Evolutionary conservation across 257 asterid species (phyloP), one percentile per base, ranked within the genome.

Genomic region (Solanum chiquidenum): DNA sequence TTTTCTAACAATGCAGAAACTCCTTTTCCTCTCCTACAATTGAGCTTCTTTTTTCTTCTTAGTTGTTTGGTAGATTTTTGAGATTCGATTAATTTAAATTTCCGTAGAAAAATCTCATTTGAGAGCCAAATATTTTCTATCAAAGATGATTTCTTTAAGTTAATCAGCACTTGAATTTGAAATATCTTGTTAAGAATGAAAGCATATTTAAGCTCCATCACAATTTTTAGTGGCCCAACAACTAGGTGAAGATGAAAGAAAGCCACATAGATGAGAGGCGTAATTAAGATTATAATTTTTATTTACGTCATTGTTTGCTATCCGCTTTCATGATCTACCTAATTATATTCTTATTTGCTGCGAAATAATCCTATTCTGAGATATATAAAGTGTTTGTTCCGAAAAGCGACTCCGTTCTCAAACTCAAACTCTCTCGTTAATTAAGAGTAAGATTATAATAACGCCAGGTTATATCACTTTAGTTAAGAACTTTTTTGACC

Each of bases 1-100:
- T 29, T 27, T 21, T 40, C 58, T 18, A 49, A 77, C 77, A 4
- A 52, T n/a, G 62, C 77, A 85, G 80, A 86, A 83, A 71, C 25
- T 9, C 12, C 25, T 69, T 69, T 69, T 7, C 7, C 40, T 69
- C 76, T 71, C 77, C 77, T 21, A 33, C 42, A 71, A 8, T 33
- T 31, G n/a, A 20, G 60, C 7, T 66, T 12, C 9, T 5, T 25
- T 66, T 66, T 66, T 5, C 9, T 25, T 10, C 1, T n/a, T 10
- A 0, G 7, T 2, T 11, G 7, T 25, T n/a, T 3, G 0, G 9
- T 66, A 12, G 4, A 1, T 25, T 69, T 13, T 29, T 69, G 6
- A 3, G 3, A 3, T 29, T 13, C 1, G 3, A 2, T 8, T 33
- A 2, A 33, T 72, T 33, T 16, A 1, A 2, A 72, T 8, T 71